Conservation (phyloP, 1,284 basidiomycete genomes). For the Sphagnurus paluster region DNA sequence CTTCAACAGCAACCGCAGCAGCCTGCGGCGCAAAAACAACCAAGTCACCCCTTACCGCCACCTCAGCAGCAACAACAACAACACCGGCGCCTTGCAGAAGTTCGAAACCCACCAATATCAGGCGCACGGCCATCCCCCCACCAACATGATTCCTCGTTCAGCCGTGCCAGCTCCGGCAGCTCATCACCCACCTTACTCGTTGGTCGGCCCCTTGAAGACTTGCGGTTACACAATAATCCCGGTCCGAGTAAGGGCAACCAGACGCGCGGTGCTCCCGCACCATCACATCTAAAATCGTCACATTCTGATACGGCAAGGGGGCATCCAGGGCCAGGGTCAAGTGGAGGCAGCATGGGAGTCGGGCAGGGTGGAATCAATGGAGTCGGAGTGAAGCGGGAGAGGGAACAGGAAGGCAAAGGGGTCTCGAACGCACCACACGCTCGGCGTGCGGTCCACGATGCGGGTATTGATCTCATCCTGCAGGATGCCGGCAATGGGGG, state of each 20-base stretch:
- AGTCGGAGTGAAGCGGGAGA: constrained; percentile 24
- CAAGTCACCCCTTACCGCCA: constrained; percentile 22
- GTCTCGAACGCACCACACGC: constrained; percentile 7
- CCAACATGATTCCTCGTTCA: constrained; percentile 29
- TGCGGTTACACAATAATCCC: constrained; percentile 25
- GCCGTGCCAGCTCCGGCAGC: constrained; percentile 28
- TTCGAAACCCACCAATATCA: constrained; percentile 24
- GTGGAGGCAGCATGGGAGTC: constrained; percentile 3
- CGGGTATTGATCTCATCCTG: constrained; percentile 19
- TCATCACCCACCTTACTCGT: constrained; percentile 24
- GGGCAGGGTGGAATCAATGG: constrained; percentile 29
- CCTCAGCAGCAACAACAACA: constrained; percentile 18
- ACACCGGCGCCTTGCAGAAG: constrained; percentile 30
- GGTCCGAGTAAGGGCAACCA: constrained; percentile 17
- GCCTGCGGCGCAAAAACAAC: constrained; percentile 18
- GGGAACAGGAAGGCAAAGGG: constrained; percentile 23
- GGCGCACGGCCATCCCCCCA: constrained; percentile 26
- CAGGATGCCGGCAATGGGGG: constrained; percentile 16
- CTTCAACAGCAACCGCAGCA: constrained; percentile 30
- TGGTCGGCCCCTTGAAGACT: constrained; percentile 33
- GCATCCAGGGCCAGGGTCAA: constrained; percentile 14
- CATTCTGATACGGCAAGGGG: constrained; percentile 21
- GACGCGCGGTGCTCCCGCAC: constrained; percentile 18
- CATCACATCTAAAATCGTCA: constrained; percentile 15
- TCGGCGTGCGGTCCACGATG: constrained; percentile 17